Conservation (phyloP, 352 stramenopile genomes). For the Phytopythium chamaehyphon region DNA sequence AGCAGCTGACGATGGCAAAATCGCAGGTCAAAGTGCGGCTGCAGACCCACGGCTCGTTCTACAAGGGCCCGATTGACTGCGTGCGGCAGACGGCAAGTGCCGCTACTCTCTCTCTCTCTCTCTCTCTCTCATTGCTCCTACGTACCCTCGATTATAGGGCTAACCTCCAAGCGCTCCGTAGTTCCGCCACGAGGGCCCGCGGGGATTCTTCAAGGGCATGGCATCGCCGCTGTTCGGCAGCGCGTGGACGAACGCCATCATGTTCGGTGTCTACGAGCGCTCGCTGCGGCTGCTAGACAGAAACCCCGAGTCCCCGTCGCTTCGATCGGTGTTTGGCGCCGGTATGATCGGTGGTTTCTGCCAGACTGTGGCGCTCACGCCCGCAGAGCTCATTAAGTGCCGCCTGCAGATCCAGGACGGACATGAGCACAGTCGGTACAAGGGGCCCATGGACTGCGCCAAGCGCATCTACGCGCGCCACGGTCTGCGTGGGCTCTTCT, state of each 20-base stretch:
- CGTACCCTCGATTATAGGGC: no score
- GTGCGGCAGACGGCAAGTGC: constrained; percentile 29
- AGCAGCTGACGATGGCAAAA: constrained; percentile 6
- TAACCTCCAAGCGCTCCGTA: no score
- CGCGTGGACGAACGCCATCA: constrained; percentile 82
- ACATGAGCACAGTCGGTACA: constrained; percentile 34
- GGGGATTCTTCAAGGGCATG: constrained; percentile 85
- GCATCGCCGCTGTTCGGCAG: constrained; percentile 76
- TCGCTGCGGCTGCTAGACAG: constrained; percentile 61
- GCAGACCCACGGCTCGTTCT: constrained; percentile 51
- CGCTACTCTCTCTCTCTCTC: not conserved
- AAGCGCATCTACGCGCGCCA: constrained; percentile 63
- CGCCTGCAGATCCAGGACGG: constrained; percentile 76
- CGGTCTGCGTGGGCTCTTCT: constrained; percentile 60
- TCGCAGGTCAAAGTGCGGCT: constrained; percentile 60
- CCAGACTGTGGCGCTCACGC: constrained; percentile 68
- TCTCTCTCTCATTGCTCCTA: no score
- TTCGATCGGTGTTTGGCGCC: constrained; percentile 68
- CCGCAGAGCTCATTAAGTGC: constrained; percentile 84
- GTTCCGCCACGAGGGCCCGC: constrained; percentile 55
- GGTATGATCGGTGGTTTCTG: constrained; percentile 71
- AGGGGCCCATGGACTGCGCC: constrained; percentile 71
- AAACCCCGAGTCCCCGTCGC: constrained; percentile 37
- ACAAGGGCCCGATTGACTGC: constrained; percentile 50
- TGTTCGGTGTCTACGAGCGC: constrained; percentile 82